These are phyloP conservation scores for Pseudogymnoascus sp. DNA, from an alignment of 2,329 filamentous ascomycete species.

Conservation along the genomic window DNA sequence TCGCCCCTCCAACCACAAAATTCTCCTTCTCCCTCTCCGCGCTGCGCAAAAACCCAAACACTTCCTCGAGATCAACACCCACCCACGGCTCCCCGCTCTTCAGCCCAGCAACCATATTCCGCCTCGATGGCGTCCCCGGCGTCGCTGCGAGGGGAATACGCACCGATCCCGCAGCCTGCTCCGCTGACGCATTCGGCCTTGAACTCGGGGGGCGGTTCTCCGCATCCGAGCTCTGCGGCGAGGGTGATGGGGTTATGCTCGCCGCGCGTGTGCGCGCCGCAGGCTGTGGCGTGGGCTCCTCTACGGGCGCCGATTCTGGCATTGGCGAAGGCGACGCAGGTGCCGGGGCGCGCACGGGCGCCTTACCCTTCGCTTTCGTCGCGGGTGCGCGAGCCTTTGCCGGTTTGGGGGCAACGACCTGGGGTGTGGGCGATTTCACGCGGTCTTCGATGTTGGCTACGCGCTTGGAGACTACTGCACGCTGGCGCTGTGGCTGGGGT, in stretches of 20 bases:
- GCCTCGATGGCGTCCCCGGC: slow-evolving; percentile 51
- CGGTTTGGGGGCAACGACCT: not conserved
- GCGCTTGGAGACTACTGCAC: not conserved
- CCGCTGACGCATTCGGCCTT: slow-evolving; percentile 33
- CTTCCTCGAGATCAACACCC: slow-evolving; percentile 64
- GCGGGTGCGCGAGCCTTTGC: slow-evolving; percentile 10
- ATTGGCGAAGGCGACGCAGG: not conserved
- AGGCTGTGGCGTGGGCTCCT: slow-evolving; percentile 24
- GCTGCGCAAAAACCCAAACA: slow-evolving; percentile 44
- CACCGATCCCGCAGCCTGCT: slow-evolving; percentile 34
- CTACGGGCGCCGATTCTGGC: not conserved
- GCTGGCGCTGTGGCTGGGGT: not conserved
- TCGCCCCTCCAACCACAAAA: slow-evolving; percentile 39
- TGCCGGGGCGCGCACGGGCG: not conserved
- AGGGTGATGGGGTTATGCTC: slow-evolving; percentile 51
- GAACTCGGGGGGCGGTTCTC: slow-evolving; percentile 72
- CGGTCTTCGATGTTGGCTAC: not conserved
- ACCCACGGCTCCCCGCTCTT: slow-evolving; percentile 58
- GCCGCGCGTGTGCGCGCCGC: slow-evolving; percentile 44
- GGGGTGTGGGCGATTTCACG: not conserved
- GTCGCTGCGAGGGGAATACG: slow-evolving; percentile 41
- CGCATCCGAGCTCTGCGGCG: slow-evolving; percentile 69
- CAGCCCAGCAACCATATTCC: slow-evolving; percentile 47
- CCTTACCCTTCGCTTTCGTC: slow-evolving; percentile 17
- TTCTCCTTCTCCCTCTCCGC: slow-evolving; percentile 36